phyloP scores from a whole-genome alignment of 2,329 filamentous ascomycete species.

The Grosmannia penicillata region DNA sequence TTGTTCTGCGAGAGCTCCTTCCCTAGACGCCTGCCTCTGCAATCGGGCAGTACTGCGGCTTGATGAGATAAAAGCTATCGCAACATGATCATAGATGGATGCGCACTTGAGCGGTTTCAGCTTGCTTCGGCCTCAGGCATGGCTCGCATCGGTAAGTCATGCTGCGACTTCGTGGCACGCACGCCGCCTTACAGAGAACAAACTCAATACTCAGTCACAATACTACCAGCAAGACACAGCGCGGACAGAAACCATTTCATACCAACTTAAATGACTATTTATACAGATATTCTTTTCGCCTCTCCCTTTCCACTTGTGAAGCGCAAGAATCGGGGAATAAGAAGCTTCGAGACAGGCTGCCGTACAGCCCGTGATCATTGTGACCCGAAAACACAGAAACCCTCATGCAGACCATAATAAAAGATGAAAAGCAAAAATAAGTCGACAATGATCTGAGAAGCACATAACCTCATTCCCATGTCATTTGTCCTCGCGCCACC shows the following conservation, averaged over 20 bases:
- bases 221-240: no score
- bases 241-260: background rate
- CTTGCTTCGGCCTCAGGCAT: no score
- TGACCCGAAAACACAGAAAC: slow-evolving; percentile 9
- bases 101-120: no score
- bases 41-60: no score
- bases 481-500: slow-evolving; percentile 11
- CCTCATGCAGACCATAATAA: slow-evolving; percentile 11
- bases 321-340: background rate
- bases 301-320: background rate
- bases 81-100: no score
- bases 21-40: no score
- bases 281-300: background rate
- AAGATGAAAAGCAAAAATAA: slow-evolving; percentile 13
- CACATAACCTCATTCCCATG: slow-evolving; percentile 10
- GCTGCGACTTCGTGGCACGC: no score
- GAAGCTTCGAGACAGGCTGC: background rate
- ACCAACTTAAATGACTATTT: background rate
- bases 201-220: no score
- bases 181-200: background rate
- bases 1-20: no score
- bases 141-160: no score
- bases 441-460: slow-evolving; percentile 8
- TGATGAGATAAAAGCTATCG: no score
- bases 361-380: slow-evolving; percentile 4